Conservation (phyloP, 768 basidiomycete species). For the Trametes cinnabarina region DNA sequence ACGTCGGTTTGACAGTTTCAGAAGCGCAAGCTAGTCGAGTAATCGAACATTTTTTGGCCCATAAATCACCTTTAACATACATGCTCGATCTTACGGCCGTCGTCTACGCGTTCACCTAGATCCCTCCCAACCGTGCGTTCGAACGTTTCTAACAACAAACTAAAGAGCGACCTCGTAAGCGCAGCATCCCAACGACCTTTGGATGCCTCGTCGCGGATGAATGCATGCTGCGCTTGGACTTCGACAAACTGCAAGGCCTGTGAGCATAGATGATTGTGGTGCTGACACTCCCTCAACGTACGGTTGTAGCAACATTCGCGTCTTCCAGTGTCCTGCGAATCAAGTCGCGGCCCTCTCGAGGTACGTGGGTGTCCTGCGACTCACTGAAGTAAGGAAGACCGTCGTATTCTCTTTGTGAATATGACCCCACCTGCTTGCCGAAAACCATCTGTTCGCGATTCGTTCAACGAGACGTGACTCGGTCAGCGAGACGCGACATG, state of each 20-base stretch:
- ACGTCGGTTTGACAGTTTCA: no score
- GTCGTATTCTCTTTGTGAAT: no score
- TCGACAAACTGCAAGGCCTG: slow-evolving; percentile 69
- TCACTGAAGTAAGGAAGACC: no score
- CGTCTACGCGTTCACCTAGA: slow-evolving; percentile 62
- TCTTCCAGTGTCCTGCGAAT: slow-evolving; percentile 85
- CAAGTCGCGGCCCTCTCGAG: slow-evolving; percentile 79
- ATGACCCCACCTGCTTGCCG: slow-evolving; percentile 91
- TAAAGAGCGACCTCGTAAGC: slow-evolving; percentile 73
- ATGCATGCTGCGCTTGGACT: slow-evolving; percentile 96
- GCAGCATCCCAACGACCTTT: slow-evolving; percentile 98
- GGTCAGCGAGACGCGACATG: background rate
- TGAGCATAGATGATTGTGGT: background rate
- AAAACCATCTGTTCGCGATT: slow-evolving; percentile 76
- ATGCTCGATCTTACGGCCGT: slow-evolving; percentile 60
- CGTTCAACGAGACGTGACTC: background rate
- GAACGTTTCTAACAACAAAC: slow-evolving; percentile 91
- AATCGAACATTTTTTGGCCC: no score
- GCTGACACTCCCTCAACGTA: slow-evolving; percentile 37
- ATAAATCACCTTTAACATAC: slow-evolving; percentile 68
- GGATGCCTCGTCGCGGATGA: slow-evolving; percentile 87
- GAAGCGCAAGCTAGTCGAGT: no score
- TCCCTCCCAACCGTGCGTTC: slow-evolving; percentile 85
- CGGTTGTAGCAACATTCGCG: slow-evolving; percentile 66
- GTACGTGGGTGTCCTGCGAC: slow-evolving; percentile 85